Evolutionary conservation across 352 stramenopile species (phyloP).

Genomic region (Pythium aphanidermatum): DNA sequence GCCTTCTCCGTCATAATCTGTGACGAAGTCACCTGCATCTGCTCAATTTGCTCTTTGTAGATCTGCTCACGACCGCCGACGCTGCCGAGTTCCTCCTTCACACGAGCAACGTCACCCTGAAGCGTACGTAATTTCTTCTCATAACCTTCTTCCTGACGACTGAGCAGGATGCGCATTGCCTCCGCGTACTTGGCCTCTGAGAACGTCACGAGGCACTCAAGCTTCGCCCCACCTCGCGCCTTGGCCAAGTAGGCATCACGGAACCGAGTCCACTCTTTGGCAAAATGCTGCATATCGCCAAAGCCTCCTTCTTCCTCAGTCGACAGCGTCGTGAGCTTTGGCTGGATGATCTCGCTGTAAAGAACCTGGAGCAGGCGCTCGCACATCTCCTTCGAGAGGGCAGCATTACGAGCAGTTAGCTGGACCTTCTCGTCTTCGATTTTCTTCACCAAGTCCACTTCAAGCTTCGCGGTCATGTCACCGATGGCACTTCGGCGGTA

Average conservation of each 20-base stretch:
- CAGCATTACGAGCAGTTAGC: constrained; percentile 37
- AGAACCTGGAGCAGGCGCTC: constrained; percentile 73
- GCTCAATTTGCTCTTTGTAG: constrained; percentile 84
- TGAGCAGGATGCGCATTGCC: constrained; percentile 77
- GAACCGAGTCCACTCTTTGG: constrained; percentile 61
- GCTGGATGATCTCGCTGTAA: constrained; percentile 76
- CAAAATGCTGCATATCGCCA: constrained; percentile 77
- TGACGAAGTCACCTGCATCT: constrained; percentile 72
- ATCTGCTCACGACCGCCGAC: constrained; percentile 76
- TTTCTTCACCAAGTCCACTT: constrained; percentile 55
- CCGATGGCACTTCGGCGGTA: constrained; percentile 66
- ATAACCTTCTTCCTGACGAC: constrained; percentile 76
- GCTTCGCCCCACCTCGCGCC: constrained; percentile 62
- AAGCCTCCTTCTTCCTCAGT: constrained; percentile 50
- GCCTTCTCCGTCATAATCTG: constrained; percentile 74
- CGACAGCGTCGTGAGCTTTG: constrained; percentile 44
- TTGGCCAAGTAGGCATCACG: constrained; percentile 68
- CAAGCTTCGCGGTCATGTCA: constrained; percentile 56
- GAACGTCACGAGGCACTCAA: constrained; percentile 69
- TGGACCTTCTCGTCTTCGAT: constrained; percentile 62
- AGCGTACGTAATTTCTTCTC: constrained; percentile 80
- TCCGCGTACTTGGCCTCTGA: constrained; percentile 78
- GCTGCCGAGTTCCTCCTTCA: constrained; percentile 80
- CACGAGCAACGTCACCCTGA: constrained; percentile 62
- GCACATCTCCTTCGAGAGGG: constrained; percentile 71